Evolutionary conservation across 257 asterid species (phyloP).

Genomic region (Solanum appendiculatum): DNA sequence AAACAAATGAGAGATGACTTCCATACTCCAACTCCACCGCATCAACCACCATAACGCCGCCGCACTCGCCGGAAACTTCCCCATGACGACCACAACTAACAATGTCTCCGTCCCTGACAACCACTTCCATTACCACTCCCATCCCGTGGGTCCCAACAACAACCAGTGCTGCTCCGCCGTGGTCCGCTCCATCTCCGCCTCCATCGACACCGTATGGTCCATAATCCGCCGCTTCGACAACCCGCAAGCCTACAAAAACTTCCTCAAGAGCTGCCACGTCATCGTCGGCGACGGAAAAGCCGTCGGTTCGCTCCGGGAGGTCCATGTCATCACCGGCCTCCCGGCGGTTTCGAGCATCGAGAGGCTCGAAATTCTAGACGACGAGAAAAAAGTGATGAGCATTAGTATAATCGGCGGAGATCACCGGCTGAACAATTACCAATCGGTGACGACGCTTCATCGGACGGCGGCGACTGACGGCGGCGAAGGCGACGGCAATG

Average conservation of each 20-base stretch:
- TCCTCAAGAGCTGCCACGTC: slow-evolving; percentile 64
- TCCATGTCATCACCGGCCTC: slow-evolving; percentile 64
- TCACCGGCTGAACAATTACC: slow-evolving; percentile 54
- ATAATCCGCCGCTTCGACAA: slow-evolving; percentile 70
- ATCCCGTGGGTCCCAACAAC: slow-evolving; percentile 25
- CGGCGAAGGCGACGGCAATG: background rate
- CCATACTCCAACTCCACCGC: slow-evolving; percentile 49
- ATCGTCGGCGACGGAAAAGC: slow-evolving; percentile 54
- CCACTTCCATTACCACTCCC: slow-evolving; percentile 46
- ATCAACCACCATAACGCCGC: slow-evolving; percentile 24
- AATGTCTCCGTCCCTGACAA: slow-evolving; percentile 2
- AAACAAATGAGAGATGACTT: slow-evolving; percentile 18
- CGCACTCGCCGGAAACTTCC: slow-evolving; percentile 4
- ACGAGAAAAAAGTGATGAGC: slow-evolving; percentile 63
- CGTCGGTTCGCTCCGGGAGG: slow-evolving; percentile 75
- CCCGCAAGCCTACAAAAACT: slow-evolving; percentile 73
- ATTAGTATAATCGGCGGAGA: slow-evolving; percentile 73
- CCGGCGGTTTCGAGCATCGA: slow-evolving; percentile 81
- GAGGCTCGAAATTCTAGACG: slow-evolving; percentile 64
- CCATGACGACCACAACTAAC: background rate
- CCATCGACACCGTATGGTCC: slow-evolving; percentile 59
- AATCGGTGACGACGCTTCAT: slow-evolving; percentile 67
- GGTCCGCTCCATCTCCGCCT: slow-evolving; percentile 42
- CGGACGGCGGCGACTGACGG: slow-evolving; percentile 1
- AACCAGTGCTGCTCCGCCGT: slow-evolving; percentile 69